phyloP scores from a whole-genome alignment of 2,329 filamentous ascomycete genomes.

The Xylaria sp. region DNA sequence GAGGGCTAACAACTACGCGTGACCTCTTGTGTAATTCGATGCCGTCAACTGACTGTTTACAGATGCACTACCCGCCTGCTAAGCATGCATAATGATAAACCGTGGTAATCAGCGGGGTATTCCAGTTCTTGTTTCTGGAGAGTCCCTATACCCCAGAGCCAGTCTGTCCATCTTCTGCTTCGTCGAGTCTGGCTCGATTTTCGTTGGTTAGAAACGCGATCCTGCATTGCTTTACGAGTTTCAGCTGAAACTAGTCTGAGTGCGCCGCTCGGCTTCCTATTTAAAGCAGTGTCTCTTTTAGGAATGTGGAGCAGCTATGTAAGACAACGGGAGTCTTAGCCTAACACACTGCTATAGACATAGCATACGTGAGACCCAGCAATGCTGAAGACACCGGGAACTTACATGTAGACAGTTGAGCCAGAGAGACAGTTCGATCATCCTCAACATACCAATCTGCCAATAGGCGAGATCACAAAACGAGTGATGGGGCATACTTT shows the following conservation, averaged over 20 bases:
- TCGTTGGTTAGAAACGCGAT: constrained; percentile 26
- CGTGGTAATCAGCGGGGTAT: constrained; percentile 3
- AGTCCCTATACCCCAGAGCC: constrained; percentile 1
- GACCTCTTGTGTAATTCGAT: constrained; percentile 35
- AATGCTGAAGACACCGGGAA: neutral
- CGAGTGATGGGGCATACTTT: neutral
- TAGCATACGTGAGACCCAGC: neutral
- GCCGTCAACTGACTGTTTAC: constrained; percentile 34
- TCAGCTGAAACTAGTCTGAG: constrained; percentile 33
- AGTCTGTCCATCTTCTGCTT: neutral
- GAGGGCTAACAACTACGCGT: constrained; percentile 30
- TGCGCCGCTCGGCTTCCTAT: constrained; percentile 33
- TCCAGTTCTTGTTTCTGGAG: constrained; percentile 16
- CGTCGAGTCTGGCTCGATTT: constrained; percentile 12
- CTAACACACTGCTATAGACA: neutral
- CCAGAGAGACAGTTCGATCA: neutral
- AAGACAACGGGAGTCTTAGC: constrained; percentile 1
- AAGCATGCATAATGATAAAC: constrained; percentile 5
- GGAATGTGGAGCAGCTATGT: constrained; percentile 31
- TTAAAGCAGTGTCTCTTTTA: constrained; percentile 33
- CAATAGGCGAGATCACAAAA: neutral
- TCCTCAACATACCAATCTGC: neutral
- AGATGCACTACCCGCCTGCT: constrained; percentile 4
- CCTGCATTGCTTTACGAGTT: constrained; percentile 39
- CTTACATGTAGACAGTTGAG: neutral